A percentile compares a stretch with the other conserved stretches of the same genome.
phyloP scores from a whole-genome alignment of 331 rosid species.

The Telfairia occidentalis region DNA sequence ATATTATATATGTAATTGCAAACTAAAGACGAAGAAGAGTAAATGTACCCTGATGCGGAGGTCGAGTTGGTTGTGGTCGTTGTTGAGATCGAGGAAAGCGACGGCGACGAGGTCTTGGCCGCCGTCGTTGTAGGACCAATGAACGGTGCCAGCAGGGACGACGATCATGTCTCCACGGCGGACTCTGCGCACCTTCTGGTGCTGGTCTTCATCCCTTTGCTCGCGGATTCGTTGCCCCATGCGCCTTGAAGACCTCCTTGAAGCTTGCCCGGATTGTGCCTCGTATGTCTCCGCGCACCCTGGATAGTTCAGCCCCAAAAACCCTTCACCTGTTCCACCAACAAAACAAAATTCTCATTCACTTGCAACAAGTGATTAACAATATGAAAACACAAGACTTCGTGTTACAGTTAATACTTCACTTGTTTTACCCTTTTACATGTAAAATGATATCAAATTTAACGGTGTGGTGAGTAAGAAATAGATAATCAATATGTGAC shows the following conservation, averaged over 20 bases:
- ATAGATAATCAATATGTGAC: no score
- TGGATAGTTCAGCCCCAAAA: slow-evolving; percentile 9
- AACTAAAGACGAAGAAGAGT: no score
- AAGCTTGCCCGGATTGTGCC: neutral
- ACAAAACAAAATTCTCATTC: no score
- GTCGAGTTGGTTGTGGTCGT: slow-evolving; percentile 33
- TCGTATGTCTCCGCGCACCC: slow-evolving; percentile 23
- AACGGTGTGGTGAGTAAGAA: no score
- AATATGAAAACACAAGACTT: no score
- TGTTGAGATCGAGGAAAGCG: slow-evolving; percentile 20
- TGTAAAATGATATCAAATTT: no score
- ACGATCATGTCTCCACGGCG: slow-evolving; percentile 28
- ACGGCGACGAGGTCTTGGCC: slow-evolving; percentile 17
- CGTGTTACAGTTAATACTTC: no score
- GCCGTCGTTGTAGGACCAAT: slow-evolving; percentile 33
- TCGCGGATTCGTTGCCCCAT: neutral
- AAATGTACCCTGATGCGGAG: slow-evolving; percentile 6
- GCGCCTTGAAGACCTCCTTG: neutral
- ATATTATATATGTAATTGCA: no score
- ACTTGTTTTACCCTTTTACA: no score
- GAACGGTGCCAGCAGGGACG: slow-evolving; percentile 24
- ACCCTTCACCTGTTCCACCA: slow-evolving; percentile 19
- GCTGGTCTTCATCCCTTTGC: slow-evolving; percentile 19
- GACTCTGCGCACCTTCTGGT: slow-evolving; percentile 22
- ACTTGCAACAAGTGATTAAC: no score